These are phyloP conservation scores for Zoysia japonica DNA, from an alignment of 176 grass and related monocot species.

Conservation along the genomic window DNA sequence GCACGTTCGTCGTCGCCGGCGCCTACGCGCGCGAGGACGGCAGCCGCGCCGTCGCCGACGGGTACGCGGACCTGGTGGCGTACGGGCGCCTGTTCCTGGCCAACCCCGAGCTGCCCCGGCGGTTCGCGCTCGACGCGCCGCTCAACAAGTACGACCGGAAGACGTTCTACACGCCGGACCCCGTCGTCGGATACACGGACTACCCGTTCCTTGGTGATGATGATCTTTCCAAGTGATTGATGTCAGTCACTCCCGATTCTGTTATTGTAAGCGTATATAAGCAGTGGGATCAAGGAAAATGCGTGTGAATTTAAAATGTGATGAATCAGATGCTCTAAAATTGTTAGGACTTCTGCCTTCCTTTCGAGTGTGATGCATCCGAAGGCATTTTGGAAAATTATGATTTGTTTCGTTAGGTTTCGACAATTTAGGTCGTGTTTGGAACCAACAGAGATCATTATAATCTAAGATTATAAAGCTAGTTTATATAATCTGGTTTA, in stretches of 20 bases:
- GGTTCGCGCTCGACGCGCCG: conserved; percentile 47
- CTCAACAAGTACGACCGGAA: conserved; percentile 53
- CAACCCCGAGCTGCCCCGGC: conserved; percentile 61
- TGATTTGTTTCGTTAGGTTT: too few species aligned
- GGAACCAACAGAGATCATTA: too few species aligned
- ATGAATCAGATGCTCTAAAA: neutral
- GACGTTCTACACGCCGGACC: conserved; percentile 63
- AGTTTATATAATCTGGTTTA: too few species aligned
- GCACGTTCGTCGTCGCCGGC: conserved; percentile 44
- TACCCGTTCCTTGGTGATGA: conserved; percentile 49
- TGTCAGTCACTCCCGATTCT: too few species aligned
- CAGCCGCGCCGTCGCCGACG: conserved; percentile 34
- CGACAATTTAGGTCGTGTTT: too few species aligned
- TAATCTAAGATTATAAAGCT: too few species aligned
- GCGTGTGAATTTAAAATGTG: neutral
- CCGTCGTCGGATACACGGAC: conserved; percentile 60
- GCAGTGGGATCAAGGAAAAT: neutral
- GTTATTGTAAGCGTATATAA: neutral
- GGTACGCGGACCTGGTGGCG: conserved; percentile 56
- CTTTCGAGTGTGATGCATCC: too few species aligned
- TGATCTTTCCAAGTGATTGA: neutral
- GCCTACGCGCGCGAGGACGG: conserved; percentile 52
- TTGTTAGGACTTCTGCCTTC: too few species aligned
- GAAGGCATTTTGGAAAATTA: too few species aligned
- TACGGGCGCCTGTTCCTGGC: conserved; percentile 64